phyloP scores from a whole-genome alignment of 345 rosid species.

The Chamaenerion angustifolium region DNA sequence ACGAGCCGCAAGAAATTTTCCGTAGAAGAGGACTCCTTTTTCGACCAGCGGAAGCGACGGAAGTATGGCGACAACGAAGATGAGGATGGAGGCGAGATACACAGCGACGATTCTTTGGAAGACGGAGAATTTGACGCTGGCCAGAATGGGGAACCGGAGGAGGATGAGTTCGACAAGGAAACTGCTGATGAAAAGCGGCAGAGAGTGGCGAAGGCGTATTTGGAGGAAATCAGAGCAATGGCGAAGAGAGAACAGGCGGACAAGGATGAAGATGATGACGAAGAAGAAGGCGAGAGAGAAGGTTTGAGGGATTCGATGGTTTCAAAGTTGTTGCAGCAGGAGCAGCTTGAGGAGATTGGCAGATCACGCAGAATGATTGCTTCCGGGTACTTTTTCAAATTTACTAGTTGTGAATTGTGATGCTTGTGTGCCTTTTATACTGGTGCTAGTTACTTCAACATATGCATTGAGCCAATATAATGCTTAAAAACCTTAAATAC shows the following conservation, averaged over 20 bases:
- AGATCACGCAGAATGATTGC: constrained; percentile 57
- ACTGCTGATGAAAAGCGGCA: constrained; percentile 67
- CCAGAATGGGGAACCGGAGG: constrained; percentile 16
- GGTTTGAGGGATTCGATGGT: constrained; percentile 49
- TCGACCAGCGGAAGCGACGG: constrained; percentile 13
- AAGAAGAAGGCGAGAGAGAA: constrained; percentile 36
- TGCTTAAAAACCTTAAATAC: too few species aligned
- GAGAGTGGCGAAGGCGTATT: constrained; percentile 38
- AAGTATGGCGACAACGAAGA: constrained; percentile 4
- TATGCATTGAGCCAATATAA: neutral
- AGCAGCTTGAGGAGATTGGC: constrained; percentile 87
- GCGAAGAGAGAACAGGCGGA: constrained; percentile 28
- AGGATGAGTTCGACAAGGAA: constrained; percentile 37
- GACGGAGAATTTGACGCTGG: constrained; percentile 9
- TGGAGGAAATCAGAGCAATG: constrained; percentile 31
- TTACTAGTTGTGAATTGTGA: too few species aligned
- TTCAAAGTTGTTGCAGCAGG: constrained; percentile 51
- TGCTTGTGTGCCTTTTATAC: too few species aligned
- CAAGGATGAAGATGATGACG: constrained; percentile 31
- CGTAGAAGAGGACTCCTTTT: constrained; percentile 12
- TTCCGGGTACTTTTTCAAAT: constrained; percentile 39
- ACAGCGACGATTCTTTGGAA: constrained; percentile 4
- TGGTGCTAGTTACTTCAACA: too few species aligned
- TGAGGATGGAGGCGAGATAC: constrained; percentile 4
- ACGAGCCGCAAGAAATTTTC: constrained; percentile 5